Percentiles rank a stretch among this genome's conserved stretches.
Evolutionary conservation across 805 yeast genomes (phyloP).

Genomic region (Candida boleticola): DNA sequence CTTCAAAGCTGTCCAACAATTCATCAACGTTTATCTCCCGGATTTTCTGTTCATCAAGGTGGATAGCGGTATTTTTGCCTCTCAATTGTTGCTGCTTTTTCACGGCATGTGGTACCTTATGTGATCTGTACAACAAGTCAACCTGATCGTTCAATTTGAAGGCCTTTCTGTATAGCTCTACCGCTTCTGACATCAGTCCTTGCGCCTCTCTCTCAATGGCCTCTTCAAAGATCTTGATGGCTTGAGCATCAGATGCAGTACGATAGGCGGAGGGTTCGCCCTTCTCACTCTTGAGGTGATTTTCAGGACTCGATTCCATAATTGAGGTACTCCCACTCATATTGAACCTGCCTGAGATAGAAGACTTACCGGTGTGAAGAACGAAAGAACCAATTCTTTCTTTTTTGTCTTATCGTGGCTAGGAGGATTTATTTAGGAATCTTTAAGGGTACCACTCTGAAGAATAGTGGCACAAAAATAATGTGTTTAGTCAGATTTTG

Average conservation of each 20-base stretch:
- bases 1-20: constrained; percentile 35
- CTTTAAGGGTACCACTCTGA: no score
- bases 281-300: background rate
- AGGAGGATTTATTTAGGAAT: no score
- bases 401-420: no score
- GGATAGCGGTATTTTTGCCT: constrained; percentile 26
- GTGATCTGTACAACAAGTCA: constrained; percentile 64
- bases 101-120: constrained; percentile 44
- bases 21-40: constrained; percentile 41
- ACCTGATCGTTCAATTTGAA: constrained; percentile 57
- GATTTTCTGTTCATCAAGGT: constrained; percentile 36
- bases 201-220: constrained; percentile 70
- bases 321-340: constrained; percentile 12
- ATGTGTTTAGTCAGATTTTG: background rate
- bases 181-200: constrained; percentile 83
- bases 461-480: no score
- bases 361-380: no score
- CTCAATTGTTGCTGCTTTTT: constrained; percentile 21
- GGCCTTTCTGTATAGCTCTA: constrained; percentile 69
- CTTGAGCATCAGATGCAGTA: constrained; percentile 30
- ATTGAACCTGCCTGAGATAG: background rate
- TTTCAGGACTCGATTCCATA: constrained; percentile 1
- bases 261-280: background rate
- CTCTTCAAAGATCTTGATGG: constrained; percentile 62
- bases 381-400: no score